Base-by-base conservation (phyloP, 768 basidiomycete genomes). In the Auriscalpium microsporum region DNA sequence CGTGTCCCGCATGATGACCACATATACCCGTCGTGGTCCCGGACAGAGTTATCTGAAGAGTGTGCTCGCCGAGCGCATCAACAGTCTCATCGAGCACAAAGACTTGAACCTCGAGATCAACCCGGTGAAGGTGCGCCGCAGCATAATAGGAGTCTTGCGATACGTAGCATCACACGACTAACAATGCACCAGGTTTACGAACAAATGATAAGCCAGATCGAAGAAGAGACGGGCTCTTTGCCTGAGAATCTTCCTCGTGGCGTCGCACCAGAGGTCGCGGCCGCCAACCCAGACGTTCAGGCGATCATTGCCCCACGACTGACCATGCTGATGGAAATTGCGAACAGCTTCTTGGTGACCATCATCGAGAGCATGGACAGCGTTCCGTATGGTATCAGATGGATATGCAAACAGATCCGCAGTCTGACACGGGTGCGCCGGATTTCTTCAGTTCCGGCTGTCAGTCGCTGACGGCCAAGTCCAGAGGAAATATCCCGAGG, bases 1-100 rank as follows among this genome's bases (percentile, higher is more conserved):
- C 48, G 96, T 99, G 21, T 97, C 94, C 49, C 87, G 96, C 40
- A 99, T 99, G 96, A 99, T 99, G 96, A 99, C 96, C 46, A 98
- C 96, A 17, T 99, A 99, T 72, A 98, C 96, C 52, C 90, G 96
- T 57, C 88, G 96, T 54, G 96, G 96, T 56, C 96, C 96, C 1
- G 96, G 96, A 55, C 96, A 98, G 71, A 94, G 92, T 64, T 99
- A 98, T 70, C 83, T 99, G 61, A 99, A 99, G 78, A 87, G 88
- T 59, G 94, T 98, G 33, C 78, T 99, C 48, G 94, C 96, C 23
- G 96, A 99, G 67, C 85, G 95, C 61, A 98, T 99, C 72, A 98
- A 99, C 73, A 93, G 91, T 64, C 76, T 99, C 61, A 98, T 99
- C 64, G 96, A 99, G 69, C 96, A 98, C 77, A 98, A 97, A 73